Conservation (phyloP, 2,329 filamentous ascomycete species). For the Alternaria novae-zelandiae region DNA sequence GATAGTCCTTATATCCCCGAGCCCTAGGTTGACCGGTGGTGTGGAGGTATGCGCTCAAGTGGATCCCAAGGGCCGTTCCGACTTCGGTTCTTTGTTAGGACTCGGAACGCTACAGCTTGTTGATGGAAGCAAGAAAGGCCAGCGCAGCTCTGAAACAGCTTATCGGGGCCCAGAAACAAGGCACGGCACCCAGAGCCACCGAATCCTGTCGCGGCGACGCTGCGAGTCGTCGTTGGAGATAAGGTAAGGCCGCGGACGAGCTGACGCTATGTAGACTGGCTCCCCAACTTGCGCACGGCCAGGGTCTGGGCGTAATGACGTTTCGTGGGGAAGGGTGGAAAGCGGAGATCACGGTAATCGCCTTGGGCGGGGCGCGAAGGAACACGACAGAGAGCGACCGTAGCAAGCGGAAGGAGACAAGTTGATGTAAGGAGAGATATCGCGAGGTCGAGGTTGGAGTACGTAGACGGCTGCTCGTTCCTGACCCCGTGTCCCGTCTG, state of each 20-base stretch:
- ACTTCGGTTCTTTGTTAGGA: slow-evolving; percentile 38
- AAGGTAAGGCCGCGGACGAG: slow-evolving; percentile 17
- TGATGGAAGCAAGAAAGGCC: slow-evolving; percentile 6
- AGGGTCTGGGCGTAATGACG: slow-evolving; percentile 26
- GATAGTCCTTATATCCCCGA: slow-evolving; percentile 2
- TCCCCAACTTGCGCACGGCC: slow-evolving; percentile 28
- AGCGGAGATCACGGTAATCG: slow-evolving; percentile 14
- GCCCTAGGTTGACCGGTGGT: slow-evolving; percentile 19
- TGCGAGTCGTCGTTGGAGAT: slow-evolving; percentile 22
- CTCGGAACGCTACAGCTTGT: background rate
- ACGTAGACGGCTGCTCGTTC: slow-evolving; percentile 24
- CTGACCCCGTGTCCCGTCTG: slow-evolving; percentile 30
- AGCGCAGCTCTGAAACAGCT: slow-evolving; percentile 6
- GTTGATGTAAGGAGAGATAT: slow-evolving; percentile 7
- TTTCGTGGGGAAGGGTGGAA: slow-evolving; percentile 13
- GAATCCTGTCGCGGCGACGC: slow-evolving; percentile 12
- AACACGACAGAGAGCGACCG: slow-evolving; percentile 1
- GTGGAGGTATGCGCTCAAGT: slow-evolving; percentile 37
- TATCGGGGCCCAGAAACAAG: background rate
- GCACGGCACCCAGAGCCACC: background rate
- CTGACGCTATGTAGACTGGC: slow-evolving; percentile 26
- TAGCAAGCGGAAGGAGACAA: background rate
- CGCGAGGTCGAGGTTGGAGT: slow-evolving; percentile 7
- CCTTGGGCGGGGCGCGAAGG: slow-evolving; percentile 14
- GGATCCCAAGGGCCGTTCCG: slow-evolving; percentile 34